phyloP scores from a whole-genome alignment of 2,329 filamentous ascomycete genomes.

The Aspergillus pseudoglaucus region DNA sequence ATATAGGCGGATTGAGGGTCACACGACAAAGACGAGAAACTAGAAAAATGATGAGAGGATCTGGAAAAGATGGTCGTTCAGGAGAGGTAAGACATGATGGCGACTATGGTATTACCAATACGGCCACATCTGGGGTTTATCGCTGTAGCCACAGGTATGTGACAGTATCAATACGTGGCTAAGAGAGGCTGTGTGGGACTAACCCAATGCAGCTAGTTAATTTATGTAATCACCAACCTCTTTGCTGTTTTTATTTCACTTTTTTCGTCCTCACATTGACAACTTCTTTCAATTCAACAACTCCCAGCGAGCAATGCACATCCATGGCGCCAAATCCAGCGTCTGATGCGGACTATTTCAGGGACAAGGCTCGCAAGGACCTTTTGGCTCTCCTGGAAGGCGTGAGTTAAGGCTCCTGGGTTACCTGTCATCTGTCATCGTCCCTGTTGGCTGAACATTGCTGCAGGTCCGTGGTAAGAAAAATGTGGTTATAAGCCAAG shows the following conservation, averaged over 20 bases:
- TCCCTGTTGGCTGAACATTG: constrained; percentile 13
- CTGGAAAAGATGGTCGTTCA: constrained; percentile 12
- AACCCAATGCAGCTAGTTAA: not conserved
- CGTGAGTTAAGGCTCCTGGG: constrained; percentile 59
- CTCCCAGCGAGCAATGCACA: constrained; percentile 2
- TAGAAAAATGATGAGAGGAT: constrained; percentile 3
- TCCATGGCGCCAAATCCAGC: constrained; percentile 39
- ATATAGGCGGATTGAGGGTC: constrained; percentile 3
- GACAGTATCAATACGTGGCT: not conserved
- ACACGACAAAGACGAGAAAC: constrained; percentile 3
- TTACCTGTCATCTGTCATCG: constrained; percentile 4
- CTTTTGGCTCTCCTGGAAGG: constrained; percentile 86
- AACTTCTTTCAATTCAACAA: too few species aligned
- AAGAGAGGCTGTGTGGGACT: not conserved
- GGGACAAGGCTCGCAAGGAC: constrained; percentile 67
- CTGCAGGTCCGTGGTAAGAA: constrained; percentile 93
- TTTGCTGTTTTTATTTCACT: not conserved
- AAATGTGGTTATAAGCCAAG: constrained; percentile 89
- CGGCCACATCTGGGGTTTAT: not conserved
- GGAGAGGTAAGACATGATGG: constrained; percentile 15
- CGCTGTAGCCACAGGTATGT: not conserved
- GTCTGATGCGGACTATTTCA: constrained; percentile 42
- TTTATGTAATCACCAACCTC: not conserved
- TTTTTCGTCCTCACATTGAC: not conserved
- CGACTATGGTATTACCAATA: constrained; percentile 9